These are phyloP conservation scores for Fraxinus sp. DNA, from an alignment of 305 asterid species.

Conservation along the genomic window DNA sequence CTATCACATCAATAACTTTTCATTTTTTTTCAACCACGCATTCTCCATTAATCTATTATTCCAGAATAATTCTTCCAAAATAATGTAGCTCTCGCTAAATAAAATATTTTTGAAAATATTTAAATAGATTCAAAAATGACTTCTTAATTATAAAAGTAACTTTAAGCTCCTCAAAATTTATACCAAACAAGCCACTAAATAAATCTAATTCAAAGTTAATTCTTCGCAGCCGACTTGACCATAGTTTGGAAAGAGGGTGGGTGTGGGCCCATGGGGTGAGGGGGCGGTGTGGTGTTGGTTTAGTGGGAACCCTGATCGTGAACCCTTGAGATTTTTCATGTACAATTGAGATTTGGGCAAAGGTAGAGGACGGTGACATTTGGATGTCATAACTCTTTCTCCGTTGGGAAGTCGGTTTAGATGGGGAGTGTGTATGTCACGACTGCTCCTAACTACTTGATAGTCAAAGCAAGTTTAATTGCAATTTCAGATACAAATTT, in stretches of 20 bases:
- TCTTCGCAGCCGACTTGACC: constrained; percentile 27
- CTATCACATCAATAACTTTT: too few relatives aligned
- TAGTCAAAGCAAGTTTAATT: background rate
- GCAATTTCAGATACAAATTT: background rate
- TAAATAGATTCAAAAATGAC: too few relatives aligned
- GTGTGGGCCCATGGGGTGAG: background rate
- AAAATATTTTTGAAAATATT: too few relatives aligned
- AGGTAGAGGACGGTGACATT: background rate
- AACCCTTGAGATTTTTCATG: background rate
- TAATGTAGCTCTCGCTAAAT: too few relatives aligned
- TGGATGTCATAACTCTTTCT: background rate
- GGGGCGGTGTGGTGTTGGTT: background rate
- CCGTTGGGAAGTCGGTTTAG: background rate
- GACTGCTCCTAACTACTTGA: background rate
- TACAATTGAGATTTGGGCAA: background rate
- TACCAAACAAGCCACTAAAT: too few relatives aligned
- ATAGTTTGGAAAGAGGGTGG: background rate
- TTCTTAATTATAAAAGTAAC: too few relatives aligned
- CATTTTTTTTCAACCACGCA: too few relatives aligned
- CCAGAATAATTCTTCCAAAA: too few relatives aligned
- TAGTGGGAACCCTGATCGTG: background rate
- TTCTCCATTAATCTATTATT: too few relatives aligned
- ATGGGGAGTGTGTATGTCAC: background rate
- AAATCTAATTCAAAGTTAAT: background rate
- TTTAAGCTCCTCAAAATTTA: background rate